Evolutionary conservation across 768 basidiomycete species (phyloP).

Genomic region (Amanita exitialis): DNA sequence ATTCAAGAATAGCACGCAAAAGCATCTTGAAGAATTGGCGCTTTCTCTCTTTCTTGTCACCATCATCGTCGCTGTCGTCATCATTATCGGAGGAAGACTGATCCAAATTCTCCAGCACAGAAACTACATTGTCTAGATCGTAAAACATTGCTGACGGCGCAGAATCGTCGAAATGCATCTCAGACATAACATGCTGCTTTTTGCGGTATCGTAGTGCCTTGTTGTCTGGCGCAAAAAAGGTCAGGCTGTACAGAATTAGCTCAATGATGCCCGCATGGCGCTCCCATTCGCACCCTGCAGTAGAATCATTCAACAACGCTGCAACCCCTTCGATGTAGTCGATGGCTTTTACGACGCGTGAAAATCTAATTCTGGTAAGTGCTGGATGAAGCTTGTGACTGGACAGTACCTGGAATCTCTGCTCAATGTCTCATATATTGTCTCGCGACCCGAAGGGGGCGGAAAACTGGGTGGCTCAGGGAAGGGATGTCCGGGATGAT

Average conservation of each 20-base stretch:
- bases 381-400: too few species aligned
- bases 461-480: constrained; percentile 1
- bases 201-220: constrained; percentile 24
- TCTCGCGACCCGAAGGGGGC: background rate
- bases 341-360: constrained; percentile 28
- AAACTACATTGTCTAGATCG: constrained; percentile 19
- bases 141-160: constrained; percentile 14
- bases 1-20: constrained; percentile 41
- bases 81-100: constrained; percentile 3
- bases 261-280: background rate
- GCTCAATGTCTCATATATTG: constrained; percentile 2
- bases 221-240: constrained; percentile 45
- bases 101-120: constrained; percentile 26
- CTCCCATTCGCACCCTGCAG: constrained; percentile 18
- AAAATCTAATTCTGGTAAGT: constrained; percentile 19
- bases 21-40: constrained; percentile 49
- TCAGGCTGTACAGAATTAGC: constrained; percentile 23
- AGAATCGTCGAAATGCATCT: background rate
- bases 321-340: constrained; percentile 28
- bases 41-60: constrained; percentile 34
- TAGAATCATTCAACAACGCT: constrained; percentile 27
- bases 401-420: constrained; percentile 12
- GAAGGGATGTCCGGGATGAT: background rate
- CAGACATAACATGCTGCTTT: constrained; percentile 4
- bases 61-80: constrained; percentile 18